Conservation (phyloP, 352 stramenopile genomes). For the Globisporangium polare region DNA sequence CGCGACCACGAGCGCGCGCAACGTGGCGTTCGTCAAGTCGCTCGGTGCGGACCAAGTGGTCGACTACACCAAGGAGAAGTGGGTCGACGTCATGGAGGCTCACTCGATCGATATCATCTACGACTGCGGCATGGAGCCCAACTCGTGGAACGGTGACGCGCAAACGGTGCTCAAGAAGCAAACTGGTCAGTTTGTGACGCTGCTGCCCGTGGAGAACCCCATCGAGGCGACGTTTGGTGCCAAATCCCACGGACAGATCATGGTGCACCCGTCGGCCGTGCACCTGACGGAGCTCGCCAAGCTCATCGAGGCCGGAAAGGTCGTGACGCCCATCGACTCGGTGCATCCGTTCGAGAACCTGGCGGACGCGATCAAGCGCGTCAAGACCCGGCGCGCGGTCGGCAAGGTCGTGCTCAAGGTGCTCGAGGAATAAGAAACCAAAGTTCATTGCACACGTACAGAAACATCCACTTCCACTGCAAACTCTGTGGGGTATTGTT, state of each 20-base stretch:
- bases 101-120: slow-evolving; percentile 37
- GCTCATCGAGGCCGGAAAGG: slow-evolving; percentile 32
- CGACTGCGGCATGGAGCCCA: slow-evolving; percentile 29
- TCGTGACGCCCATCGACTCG: slow-evolving; percentile 23
- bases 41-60: slow-evolving; percentile 41
- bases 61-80: slow-evolving; percentile 44
- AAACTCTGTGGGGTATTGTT: too few relatives aligned
- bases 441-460: slow-evolving; percentile 3
- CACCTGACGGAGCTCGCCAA: slow-evolving; percentile 32
- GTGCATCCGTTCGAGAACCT: slow-evolving; percentile 36
- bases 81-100: slow-evolving; percentile 27
- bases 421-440: neutral
- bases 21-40: slow-evolving; percentile 29
- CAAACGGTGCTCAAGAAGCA: slow-evolving; percentile 26
- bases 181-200: slow-evolving; percentile 27
- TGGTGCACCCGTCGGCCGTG: slow-evolving; percentile 9
- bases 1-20: slow-evolving; percentile 29
- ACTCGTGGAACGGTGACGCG: slow-evolving; percentile 21
- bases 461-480: neutral
- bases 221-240: slow-evolving; percentile 30
- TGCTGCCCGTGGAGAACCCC: slow-evolving; percentile 16
- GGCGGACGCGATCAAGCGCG: slow-evolving; percentile 30
- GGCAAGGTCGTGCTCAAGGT: slow-evolving; percentile 57
- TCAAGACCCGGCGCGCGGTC: slow-evolving; percentile 36
- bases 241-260: slow-evolving; percentile 6